phyloP scores from a whole-genome alignment of 768 basidiomycete genomes.

The Xerocomellus intermedius region DNA sequence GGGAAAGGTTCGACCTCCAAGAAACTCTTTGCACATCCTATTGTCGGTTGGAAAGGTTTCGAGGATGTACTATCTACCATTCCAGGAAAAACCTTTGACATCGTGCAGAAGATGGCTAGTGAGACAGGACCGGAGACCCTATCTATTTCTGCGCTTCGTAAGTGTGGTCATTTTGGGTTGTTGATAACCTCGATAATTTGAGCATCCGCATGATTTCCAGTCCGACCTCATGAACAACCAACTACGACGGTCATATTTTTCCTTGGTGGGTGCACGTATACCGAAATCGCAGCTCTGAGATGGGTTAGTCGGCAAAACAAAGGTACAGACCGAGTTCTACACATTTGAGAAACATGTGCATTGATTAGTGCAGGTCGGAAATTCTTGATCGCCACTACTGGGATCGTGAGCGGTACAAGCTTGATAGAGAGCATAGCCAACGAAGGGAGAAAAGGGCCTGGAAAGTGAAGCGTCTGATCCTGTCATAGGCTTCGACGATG shows the following conservation, averaged over 20 bases:
- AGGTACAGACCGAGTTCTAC: conserved; percentile 46
- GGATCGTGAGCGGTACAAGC: conserved; percentile 78
- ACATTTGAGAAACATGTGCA: not conserved
- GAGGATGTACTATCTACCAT: conserved; percentile 84
- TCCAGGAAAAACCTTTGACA: conserved; percentile 85
- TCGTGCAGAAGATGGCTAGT: conserved; percentile 47
- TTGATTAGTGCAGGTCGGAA: conserved; percentile 60
- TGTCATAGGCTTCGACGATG: conserved; percentile 11
- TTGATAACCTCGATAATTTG: not conserved
- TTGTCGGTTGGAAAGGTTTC: conserved; percentile 96
- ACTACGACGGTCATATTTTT: conserved; percentile 94
- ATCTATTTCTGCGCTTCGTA: conserved; percentile 34
- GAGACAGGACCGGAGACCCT: conserved; percentile 27
- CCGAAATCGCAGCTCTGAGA: conserved; percentile 92
- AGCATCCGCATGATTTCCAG: conserved; percentile 27
- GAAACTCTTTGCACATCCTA: conserved; percentile 82
- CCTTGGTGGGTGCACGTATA: conserved; percentile 95
- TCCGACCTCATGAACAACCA: conserved; percentile 52
- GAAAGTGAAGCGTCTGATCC: conserved; percentile 41
- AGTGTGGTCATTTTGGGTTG: conserved; percentile 21
- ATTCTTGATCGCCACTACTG: conserved; percentile 89
- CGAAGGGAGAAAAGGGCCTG: conserved; percentile 26
- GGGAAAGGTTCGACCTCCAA: conserved; percentile 38
- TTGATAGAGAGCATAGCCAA: conserved; percentile 69
- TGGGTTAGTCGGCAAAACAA: conserved; percentile 87